Evolutionary conservation across 441 rosid species (phyloP).

Genomic region (Arabidopsis lyrata): DNA sequence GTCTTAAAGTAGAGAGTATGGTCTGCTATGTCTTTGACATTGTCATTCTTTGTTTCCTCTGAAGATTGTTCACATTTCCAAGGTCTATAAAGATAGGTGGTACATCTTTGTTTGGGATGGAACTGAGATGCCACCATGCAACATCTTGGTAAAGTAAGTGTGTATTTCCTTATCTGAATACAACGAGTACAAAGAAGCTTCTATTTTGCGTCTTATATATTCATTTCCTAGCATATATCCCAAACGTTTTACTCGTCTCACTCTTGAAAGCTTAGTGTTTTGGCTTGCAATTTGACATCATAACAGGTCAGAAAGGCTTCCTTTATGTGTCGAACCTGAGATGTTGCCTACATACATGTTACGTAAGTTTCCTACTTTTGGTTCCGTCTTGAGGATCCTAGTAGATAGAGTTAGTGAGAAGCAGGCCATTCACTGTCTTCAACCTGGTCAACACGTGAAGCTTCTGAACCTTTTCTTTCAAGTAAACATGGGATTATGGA

Average conservation of each 20-base stretch:
- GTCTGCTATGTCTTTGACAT: constrained; percentile 17
- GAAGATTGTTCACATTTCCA: constrained; percentile 40
- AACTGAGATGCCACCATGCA: constrained; percentile 42
- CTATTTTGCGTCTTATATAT: neutral
- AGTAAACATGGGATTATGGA: constrained; percentile 40
- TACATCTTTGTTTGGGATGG: constrained; percentile 45
- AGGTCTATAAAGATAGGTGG: constrained; percentile 28
- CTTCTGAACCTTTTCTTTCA: constrained; percentile 40
- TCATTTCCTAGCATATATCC: constrained; percentile 12
- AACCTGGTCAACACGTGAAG: constrained; percentile 44
- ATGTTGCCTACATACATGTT: constrained; percentile 29
- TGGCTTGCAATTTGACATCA: constrained; percentile 18
- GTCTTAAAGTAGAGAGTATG: neutral
- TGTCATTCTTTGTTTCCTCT: constrained; percentile 11
- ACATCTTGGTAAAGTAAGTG: constrained; percentile 34
- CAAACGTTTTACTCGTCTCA: neutral
- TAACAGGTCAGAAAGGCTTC: constrained; percentile 44
- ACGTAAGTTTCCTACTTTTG: constrained; percentile 44
- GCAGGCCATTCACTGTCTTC: constrained; percentile 36
- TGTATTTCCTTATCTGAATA: neutral
- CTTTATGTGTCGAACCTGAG: constrained; percentile 42
- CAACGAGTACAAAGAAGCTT: neutral
- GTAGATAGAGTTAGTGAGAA: constrained; percentile 36
- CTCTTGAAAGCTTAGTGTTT: constrained; percentile 12
- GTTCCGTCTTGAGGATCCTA: constrained; percentile 43